Evolutionary conservation across 2,329 filamentous ascomycete genomes (phyloP), one percentile per base, ranked within the genome.

Genomic region (Paecilomyces sp.): DNA sequence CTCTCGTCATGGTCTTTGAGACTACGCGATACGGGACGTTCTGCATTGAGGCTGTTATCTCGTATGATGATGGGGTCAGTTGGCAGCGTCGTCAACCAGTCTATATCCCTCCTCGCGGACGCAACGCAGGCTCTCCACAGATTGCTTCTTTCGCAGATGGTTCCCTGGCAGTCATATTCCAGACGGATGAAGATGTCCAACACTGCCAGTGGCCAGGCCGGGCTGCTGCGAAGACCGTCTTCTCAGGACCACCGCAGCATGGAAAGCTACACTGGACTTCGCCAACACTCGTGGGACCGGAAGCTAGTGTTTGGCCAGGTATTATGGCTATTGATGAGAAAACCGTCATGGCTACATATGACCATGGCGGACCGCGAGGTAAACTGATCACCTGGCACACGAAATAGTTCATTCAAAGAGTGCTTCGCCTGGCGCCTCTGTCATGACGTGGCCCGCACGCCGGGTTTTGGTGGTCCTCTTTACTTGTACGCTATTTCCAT

Each of bases 41-140:
- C 62, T 78, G 73, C 55, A 64, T 80, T 54, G 78, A 81, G 64
- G 78, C 77, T 30, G 72, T 76, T 1, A 65, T 80, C 33, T 79
- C 77, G 12, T 79, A 77, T 59, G 78, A 80, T 60, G 75, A 76
- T 30, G 78, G 77, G 3, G 58, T 61, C 3, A 76, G 65, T 33
- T 81, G 78, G 75, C 70, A 68, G 5, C 64, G 68, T 57, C 69
- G 79, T 1, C 77, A 78, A 57, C 69, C 74, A 13, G 77, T 79
- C 6, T 80, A 76, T 60, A 67, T 71, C 15, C 75, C 77, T 5
- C 69, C 67, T 4, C 64, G 62, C n/a, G 72, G 72, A 4, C 72
- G 73, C 57, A 77, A 79, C 60, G 78, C 77, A 0, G 79, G 79
- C 3, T 72, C 77, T 28, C 78, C 79, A n/a, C 79, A 80, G 68